These are phyloP conservation scores for Cyclostephanos tholiformis DNA, from an alignment of 108 stramenopile genomes.

Conservation along the genomic window DNA sequence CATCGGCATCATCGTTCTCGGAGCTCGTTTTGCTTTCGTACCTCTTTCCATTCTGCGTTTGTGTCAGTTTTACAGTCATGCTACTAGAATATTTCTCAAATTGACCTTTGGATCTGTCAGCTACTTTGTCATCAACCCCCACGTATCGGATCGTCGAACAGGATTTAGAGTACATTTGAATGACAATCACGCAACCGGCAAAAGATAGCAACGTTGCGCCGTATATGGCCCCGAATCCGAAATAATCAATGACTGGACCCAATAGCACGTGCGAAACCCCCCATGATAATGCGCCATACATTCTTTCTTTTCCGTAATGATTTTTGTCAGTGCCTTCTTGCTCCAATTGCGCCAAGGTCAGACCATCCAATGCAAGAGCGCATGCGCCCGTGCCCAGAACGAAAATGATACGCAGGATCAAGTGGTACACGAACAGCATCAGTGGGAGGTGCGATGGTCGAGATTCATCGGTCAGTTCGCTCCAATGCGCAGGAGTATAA, in stretches of 20 bases:
- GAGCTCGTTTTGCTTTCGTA: neutral
- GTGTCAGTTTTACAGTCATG: no score
- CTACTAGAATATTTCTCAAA: neutral
- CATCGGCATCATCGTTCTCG: constrained; percentile 4
- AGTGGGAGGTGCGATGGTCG: constrained; percentile 18
- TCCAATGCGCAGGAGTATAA: constrained; percentile 6
- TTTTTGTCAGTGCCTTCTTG: constrained; percentile 34
- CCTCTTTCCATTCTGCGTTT: constrained; percentile 5
- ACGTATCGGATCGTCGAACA: constrained; percentile 2
- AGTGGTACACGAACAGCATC: constrained; percentile 35
- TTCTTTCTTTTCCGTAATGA: constrained; percentile 52
- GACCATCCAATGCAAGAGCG: constrained; percentile 46
- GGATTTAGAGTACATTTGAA: constrained; percentile 47
- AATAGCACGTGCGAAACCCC: constrained; percentile 46
- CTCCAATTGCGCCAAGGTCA: constrained; percentile 54
- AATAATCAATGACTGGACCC: constrained; percentile 40
- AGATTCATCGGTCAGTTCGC: neutral
- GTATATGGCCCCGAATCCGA: constrained; percentile 43
- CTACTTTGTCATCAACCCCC: neutral
- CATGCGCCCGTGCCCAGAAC: constrained; percentile 36
- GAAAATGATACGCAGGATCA: constrained; percentile 33
- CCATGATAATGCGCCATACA: constrained; percentile 56
- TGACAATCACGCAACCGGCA: constrained; percentile 21
- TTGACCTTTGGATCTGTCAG: constrained; percentile 14
- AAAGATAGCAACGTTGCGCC: constrained; percentile 35